These are phyloP conservation scores for Tricholoma sp. DNA, from an alignment of 768 basidiomycete species.

Conservation along the genomic window DNA sequence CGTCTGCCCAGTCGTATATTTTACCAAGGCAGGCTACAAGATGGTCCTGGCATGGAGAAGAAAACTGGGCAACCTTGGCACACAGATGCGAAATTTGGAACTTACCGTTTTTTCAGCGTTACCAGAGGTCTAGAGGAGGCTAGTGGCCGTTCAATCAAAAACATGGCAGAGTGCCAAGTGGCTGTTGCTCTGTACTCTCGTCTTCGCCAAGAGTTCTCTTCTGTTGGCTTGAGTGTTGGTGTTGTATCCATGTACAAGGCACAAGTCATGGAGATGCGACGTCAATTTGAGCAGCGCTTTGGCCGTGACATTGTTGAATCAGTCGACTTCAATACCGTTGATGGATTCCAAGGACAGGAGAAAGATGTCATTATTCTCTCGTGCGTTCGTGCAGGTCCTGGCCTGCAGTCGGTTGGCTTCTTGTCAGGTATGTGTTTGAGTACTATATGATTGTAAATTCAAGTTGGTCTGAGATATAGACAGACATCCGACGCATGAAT, in stretches of 20 bases:
- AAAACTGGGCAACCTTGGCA: conserved; percentile 92
- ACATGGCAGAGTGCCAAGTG: conserved; percentile 65
- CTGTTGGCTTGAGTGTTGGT: conserved; percentile 41
- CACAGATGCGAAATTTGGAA: conserved; percentile 64
- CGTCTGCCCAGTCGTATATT: conserved; percentile 84
- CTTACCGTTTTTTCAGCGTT: conserved; percentile 89
- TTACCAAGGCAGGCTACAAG: conserved; percentile 72
- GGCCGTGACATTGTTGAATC: conserved; percentile 63
- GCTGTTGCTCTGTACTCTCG: conserved; percentile 76
- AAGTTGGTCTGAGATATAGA: background rate
- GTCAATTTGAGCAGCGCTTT: conserved; percentile 65
- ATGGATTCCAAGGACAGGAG: conserved; percentile 99
- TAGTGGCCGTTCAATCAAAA: conserved; percentile 68
- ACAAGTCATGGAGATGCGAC: conserved; percentile 72
- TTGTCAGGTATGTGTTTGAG: conserved; percentile 54
- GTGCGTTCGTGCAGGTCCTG: conserved; percentile 89
- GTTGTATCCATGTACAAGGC: conserved; percentile 95
- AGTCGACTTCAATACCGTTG: conserved; percentile 95
- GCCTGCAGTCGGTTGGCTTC: conserved; percentile 82
- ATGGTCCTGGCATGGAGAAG: conserved; percentile 84
- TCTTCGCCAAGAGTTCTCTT: conserved; percentile 57
- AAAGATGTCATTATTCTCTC: conserved; percentile 98
- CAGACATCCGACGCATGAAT: conserved; percentile 89
- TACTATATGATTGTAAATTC: background rate
- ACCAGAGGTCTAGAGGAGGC: conserved; percentile 61